A percentile compares a stretch with the other conserved stretches of the same genome.
Conservation (phyloP, 139 green algal genomes). For the Haematococcus sp. region DNA sequence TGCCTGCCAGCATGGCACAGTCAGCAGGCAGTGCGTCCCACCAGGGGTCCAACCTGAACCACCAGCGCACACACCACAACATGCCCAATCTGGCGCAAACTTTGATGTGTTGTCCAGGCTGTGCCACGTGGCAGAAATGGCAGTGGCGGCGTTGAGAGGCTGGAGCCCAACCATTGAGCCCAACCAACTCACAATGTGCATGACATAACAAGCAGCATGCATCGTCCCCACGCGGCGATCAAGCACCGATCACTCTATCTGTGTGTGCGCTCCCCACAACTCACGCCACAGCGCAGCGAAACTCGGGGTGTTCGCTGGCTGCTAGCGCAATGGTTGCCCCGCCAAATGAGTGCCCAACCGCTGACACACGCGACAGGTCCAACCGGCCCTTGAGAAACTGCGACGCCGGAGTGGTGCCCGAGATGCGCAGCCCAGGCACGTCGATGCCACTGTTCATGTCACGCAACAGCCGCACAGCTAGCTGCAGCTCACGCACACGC, state of each 20-base stretch:
- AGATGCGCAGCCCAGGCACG: background rate
- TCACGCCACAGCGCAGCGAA: too few species aligned
- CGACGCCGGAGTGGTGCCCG: background rate
- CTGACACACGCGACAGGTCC: background rate
- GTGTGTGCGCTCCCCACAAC: too few species aligned
- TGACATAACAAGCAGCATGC: too few species aligned
- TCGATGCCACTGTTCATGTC: background rate
- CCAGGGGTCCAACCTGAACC: slow-evolving; percentile 9
- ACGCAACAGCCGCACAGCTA: background rate
- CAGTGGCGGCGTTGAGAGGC: background rate
- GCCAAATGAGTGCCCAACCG: background rate
- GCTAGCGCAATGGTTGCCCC: background rate
- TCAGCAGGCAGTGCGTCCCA: background rate
- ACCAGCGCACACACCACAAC: too few species aligned
- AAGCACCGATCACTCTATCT: too few species aligned
- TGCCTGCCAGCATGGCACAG: background rate
- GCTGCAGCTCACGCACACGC: background rate
- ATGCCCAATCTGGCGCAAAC: too few species aligned
- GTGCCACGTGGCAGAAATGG: too few species aligned
- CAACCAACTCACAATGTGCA: too few species aligned
- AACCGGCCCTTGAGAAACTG: background rate
- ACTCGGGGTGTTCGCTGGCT: background rate
- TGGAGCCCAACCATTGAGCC: too few species aligned
- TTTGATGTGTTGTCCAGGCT: too few species aligned
- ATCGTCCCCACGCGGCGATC: too few species aligned